Conservation (phyloP, 2,329 filamentous ascomycete genomes). For the Spiromastix sp. region DNA sequence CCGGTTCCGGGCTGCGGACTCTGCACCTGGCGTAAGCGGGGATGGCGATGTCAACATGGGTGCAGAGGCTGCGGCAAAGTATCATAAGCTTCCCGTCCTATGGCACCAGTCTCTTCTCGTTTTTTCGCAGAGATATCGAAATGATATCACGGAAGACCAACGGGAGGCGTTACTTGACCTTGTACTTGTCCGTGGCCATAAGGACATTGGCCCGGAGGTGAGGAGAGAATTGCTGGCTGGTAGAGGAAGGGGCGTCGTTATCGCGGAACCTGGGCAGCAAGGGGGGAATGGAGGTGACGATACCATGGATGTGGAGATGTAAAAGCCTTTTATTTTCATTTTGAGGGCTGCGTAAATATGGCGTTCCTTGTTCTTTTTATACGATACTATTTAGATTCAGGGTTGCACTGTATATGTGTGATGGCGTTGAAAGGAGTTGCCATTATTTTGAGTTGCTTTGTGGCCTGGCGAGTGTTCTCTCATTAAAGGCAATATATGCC, state of each 20-base stretch:
- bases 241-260: constrained; percentile 66
- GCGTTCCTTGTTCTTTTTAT: too few species aligned
- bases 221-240: constrained; percentile 80
- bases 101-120: constrained; percentile 92
- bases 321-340: too few species aligned
- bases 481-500: too few species aligned
- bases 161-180: constrained; percentile 83
- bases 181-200: constrained; percentile 73
- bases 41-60: constrained; percentile 40
- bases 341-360: too few species aligned
- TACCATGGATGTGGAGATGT: constrained; percentile 65
- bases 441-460: too few species aligned
- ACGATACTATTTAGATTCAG: too few species aligned
- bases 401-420: too few species aligned
- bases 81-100: constrained; percentile 69
- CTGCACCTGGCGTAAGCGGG: constrained; percentile 42
- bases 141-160: constrained; percentile 93
- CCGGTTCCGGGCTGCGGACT: constrained; percentile 66
- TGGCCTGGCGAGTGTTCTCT: too few species aligned
- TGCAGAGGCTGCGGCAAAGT: constrained; percentile 39
- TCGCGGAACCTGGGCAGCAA: constrained; percentile 38
- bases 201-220: constrained; percentile 82
- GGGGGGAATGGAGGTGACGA: constrained; percentile 63
- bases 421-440: too few species aligned
- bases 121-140: constrained; percentile 89